phyloP scores from a whole-genome alignment of 2,329 filamentous ascomycete genomes.

The Blastomyces gilchristii region DNA sequence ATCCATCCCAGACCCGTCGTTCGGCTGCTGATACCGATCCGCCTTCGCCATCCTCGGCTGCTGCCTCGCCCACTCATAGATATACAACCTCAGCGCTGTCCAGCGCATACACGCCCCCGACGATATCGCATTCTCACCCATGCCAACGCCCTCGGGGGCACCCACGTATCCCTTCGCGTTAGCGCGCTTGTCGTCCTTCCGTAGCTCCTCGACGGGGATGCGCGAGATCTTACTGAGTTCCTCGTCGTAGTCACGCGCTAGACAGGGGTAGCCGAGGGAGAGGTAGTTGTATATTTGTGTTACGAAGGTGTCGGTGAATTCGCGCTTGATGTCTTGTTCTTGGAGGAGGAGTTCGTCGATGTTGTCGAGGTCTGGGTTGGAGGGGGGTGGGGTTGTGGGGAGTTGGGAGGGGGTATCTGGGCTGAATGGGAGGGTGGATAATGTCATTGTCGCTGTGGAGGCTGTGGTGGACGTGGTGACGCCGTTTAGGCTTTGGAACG shows the following conservation, averaged over 20 bases:
- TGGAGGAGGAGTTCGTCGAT: conserved; percentile 6
- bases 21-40: conserved; percentile 23
- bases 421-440: background rate
- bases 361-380: conserved; percentile 7
- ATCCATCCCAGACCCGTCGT: conserved; percentile 36
- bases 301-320: conserved; percentile 76
- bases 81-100: conserved; percentile 73
- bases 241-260: conserved; percentile 71
- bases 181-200: conserved; percentile 57
- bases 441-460: background rate
- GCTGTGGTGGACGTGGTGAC: background rate
- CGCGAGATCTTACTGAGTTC: conserved; percentile 74
- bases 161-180: conserved; percentile 65
- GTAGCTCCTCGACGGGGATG: conserved; percentile 58
- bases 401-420: conserved; percentile 5
- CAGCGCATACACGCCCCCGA: conserved; percentile 59
- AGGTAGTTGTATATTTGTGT: conserved; percentile 97
- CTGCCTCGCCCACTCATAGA: conserved; percentile 81
- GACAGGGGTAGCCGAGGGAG: conserved; percentile 79
- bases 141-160: conserved; percentile 21
- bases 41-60: conserved; percentile 59
- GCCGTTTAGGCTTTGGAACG: conserved; percentile 7
- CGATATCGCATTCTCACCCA: conserved; percentile 21
- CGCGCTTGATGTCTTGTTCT: conserved; percentile 39
- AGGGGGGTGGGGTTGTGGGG: conserved; percentile 10